phyloP scores from a whole-genome alignment of 441 rosid genomes.

The Manihot esculenta region DNA sequence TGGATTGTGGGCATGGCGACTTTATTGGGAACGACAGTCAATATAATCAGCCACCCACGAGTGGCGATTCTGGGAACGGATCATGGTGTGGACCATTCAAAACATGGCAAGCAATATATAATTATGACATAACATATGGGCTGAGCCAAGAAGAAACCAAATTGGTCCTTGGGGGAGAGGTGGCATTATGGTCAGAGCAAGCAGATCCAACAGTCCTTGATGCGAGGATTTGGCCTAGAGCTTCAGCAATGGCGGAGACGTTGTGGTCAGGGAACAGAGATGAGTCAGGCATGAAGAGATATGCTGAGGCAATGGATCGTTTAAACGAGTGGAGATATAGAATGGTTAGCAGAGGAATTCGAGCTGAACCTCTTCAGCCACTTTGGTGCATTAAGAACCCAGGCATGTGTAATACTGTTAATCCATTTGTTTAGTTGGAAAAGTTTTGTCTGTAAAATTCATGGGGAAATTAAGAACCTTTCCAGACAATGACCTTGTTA shows the following conservation, averaged over 20 bases:
- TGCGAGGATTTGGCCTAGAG: conserved; percentile 68
- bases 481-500: not conserved
- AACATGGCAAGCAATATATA: conserved; percentile 78
- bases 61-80: conserved; percentile 22
- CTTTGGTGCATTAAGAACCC: conserved; percentile 78
- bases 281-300: conserved; percentile 56
- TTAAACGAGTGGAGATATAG: conserved; percentile 78
- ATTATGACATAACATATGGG: conserved; percentile 68
- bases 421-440: conserved; percentile 11
- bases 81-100: conserved; percentile 89
- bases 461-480: not conserved
- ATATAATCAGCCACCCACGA: conserved; percentile 42
- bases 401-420: conserved; percentile 73
- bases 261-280: conserved; percentile 81
- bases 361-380: conserved; percentile 83
- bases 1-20: conserved; percentile 82
- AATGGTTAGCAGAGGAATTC: conserved; percentile 76
- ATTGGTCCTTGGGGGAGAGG: conserved; percentile 82
- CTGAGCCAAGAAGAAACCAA: conserved; percentile 60
- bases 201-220: conserved; percentile 71
- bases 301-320: conserved; percentile 67
- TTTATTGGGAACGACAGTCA: conserved; percentile 69
- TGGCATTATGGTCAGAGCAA: conserved; percentile 91
- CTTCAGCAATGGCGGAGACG: conserved; percentile 78
- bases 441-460: not conserved